Percentiles rank a stretch among this genome's conserved stretches.
phyloP scores from a whole-genome alignment of 148 eudicot genomes.

The Suaeda aralocaspica region DNA sequence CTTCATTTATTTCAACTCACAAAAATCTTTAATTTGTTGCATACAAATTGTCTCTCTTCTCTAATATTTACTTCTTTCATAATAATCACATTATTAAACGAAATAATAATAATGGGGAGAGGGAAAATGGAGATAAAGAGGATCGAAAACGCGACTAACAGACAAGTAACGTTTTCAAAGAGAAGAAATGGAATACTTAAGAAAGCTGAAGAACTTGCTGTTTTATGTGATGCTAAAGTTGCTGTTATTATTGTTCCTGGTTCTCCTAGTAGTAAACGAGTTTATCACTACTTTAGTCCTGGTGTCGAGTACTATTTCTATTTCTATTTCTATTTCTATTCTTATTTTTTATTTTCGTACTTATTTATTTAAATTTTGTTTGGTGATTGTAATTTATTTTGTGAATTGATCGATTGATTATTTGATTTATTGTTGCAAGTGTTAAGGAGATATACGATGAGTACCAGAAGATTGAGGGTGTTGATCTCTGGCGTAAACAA shows the following conservation, averaged over 20 bases:
- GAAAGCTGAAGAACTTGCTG: slow-evolving; percentile 55
- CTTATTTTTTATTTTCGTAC: neutral
- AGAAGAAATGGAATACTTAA: slow-evolving; percentile 58
- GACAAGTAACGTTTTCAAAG: slow-evolving; percentile 65
- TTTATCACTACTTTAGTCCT: slow-evolving; percentile 42
- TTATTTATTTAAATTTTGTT: neutral
- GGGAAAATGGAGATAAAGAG: slow-evolving; percentile 53
- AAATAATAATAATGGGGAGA: slow-evolving; percentile 49
- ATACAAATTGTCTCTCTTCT: no score
- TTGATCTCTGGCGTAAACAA: slow-evolving; percentile 58
- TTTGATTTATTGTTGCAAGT: slow-evolving; percentile 22
- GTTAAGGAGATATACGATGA: slow-evolving; percentile 63
- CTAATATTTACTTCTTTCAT: no score
- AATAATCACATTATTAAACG: no score
- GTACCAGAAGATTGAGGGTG: slow-evolving; percentile 40
- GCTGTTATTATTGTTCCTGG: slow-evolving; percentile 46
- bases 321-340: no score
- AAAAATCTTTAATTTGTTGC: no score
- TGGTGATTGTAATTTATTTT: neutral
- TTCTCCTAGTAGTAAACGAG: slow-evolving; percentile 33
- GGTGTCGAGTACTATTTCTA: slow-evolving; percentile 32
- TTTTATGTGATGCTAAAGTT: slow-evolving; percentile 59
- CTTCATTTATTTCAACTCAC: no score
- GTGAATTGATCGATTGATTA: no score
- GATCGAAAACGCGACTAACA: slow-evolving; percentile 49